Evolutionary conservation across 306 rosid genomes (phyloP).

Genomic region (Vicia faba): DNA sequence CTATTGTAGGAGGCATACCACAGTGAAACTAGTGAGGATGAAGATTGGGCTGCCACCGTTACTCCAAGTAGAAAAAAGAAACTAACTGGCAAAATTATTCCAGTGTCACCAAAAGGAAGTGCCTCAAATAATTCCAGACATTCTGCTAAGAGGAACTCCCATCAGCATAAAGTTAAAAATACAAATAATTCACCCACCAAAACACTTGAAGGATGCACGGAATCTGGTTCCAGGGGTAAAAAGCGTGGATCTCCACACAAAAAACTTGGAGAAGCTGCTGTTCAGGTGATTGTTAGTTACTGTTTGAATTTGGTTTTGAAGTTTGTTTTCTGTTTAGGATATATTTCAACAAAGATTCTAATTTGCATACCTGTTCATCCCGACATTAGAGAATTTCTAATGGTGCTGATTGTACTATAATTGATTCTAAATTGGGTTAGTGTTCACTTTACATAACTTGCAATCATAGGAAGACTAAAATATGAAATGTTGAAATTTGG

Average conservation of each 20-base stretch:
- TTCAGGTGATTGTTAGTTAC: constrained; percentile 63
- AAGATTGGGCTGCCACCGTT: constrained; percentile 56
- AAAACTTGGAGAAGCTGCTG: constrained; percentile 69
- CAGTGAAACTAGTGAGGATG: constrained; percentile 81
- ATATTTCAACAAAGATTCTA: constrained; percentile 22
- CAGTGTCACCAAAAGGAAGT: constrained; percentile 49
- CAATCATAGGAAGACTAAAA: constrained; percentile 10
- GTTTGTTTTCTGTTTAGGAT: constrained; percentile 28
- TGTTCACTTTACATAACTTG: constrained; percentile 8
- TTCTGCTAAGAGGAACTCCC: constrained; percentile 47
- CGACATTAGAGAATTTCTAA: not conserved
- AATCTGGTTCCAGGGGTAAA: constrained; percentile 50
- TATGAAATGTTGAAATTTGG: constrained; percentile 7
- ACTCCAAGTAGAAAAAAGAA: constrained; percentile 46
- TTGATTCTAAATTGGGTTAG: constrained; percentile 8
- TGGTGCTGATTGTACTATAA: constrained; percentile 5
- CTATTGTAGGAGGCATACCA: constrained; percentile 71
- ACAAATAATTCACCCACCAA: constrained; percentile 45
- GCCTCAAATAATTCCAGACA: constrained; percentile 37
- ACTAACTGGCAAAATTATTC: constrained; percentile 32
- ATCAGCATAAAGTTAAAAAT: constrained; percentile 45
- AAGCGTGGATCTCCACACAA: constrained; percentile 46
- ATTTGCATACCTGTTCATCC: constrained; percentile 9
- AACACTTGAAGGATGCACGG: constrained; percentile 46
- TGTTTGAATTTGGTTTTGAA: constrained; percentile 28